Evolutionary conservation across 2,329 filamentous ascomycete genomes (phyloP), one percentile per base, ranked within the genome.

Genomic region (Fusarium lyarnte): DNA sequence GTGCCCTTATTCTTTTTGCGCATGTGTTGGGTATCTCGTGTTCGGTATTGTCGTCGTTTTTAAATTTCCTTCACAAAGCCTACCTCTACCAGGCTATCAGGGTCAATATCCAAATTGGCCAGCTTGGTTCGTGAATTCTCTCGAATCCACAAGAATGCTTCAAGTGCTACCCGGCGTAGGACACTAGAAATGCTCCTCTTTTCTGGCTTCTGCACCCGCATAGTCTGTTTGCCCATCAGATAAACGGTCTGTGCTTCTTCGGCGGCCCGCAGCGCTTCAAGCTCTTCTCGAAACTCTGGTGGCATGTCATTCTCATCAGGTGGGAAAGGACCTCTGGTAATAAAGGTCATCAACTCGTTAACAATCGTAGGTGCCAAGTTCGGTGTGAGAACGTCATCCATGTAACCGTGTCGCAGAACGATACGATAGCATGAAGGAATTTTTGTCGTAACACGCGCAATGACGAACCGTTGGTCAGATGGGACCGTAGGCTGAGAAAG

Each of bases 401-500:
- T 92, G 79, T 92, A 94, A 3, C 92, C 92, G 76, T 94, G 90
- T 17, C 92, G 88, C 5, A 93, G 85, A 5, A 92, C 88, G 13
- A 94, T 84, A 7, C 91, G 88, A 78, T 93, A 94, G 73, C 90
- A 91, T 36, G 90, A 87, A 0, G 89, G 88, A 23, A 93, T 81
- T 31, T 79, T 77, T n/a, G 77, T 72, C 47, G 76, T 78, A 38
- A 82, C 80, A 11, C 82, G 81, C 17, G 82, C 82, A 43, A 88
- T 82, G 27, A 84, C 78, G 65, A 87, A 89, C 6, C 87, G 81
- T 67, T 88, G 85, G 4, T 78, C 78, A 9, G 83, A 77, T 1
- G 86, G 78, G 6, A 91, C 86, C 0, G 85, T 86, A 1, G 92
- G 91, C 4, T 84, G 82, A 35, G 89, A 86, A 1, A 93, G 83